phyloP scores from a whole-genome alignment of 2,329 filamentous ascomycete genomes.

The Alternaria alternata region DNA sequence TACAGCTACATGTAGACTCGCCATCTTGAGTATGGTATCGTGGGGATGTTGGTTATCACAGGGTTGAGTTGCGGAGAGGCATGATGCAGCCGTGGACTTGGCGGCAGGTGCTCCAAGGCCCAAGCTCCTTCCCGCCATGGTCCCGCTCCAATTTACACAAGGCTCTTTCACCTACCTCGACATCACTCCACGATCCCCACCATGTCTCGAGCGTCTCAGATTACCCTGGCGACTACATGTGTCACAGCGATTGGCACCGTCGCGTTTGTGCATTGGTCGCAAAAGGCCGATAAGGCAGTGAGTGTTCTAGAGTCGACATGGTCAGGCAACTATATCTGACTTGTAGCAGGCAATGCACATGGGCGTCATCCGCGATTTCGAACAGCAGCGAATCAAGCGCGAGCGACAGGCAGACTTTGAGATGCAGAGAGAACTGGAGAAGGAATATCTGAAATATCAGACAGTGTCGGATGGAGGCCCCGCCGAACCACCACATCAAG shows the following conservation, averaged over 20 bases:
- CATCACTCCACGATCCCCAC: constrained; percentile 10
- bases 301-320: constrained; percentile 35
- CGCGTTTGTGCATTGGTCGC: constrained; percentile 86
- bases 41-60: constrained; percentile 29
- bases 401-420: constrained; percentile 96
- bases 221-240: constrained; percentile 81
- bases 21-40: constrained; percentile 36
- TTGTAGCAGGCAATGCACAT: constrained; percentile 84
- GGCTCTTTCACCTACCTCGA: constrained; percentile 3
- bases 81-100: constrained; percentile 39
- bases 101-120: constrained; percentile 33
- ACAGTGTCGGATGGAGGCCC: constrained; percentile 64
- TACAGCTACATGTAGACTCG: constrained; percentile 9
- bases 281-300: constrained; percentile 84
- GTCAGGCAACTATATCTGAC: constrained; percentile 16
- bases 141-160: constrained; percentile 17
- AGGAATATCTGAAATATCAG: constrained; percentile 90
- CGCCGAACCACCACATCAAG: constrained; percentile 35
- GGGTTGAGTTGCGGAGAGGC: constrained; percentile 29
- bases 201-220: constrained; percentile 92
- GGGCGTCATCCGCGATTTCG: constrained; percentile 92
- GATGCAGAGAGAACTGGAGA: constrained; percentile 83
- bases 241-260: constrained; percentile 79
- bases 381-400: constrained; percentile 87
- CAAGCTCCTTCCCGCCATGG: constrained; percentile 41